Evolutionary conservation across 139 green algal species (phyloP).

Genomic region (Closterium sp.): DNA sequence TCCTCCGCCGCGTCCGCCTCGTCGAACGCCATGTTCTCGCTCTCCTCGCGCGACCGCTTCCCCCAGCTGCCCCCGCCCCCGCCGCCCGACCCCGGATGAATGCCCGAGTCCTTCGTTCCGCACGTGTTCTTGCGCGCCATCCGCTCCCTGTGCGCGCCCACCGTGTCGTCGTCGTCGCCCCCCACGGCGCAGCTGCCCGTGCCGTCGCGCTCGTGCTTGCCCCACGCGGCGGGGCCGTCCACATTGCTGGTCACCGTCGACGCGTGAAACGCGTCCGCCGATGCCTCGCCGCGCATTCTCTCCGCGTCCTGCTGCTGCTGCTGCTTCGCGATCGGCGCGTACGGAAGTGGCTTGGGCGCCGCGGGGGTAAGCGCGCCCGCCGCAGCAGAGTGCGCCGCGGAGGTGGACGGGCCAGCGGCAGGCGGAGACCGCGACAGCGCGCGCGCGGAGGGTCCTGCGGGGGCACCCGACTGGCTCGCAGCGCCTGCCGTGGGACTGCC

Average conservation of each 20-base stretch:
- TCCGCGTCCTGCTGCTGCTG: background rate
- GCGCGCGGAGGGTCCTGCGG: no score
- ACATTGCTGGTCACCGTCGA: background rate
- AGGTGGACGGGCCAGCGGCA: background rate
- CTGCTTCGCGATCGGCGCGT: background rate
- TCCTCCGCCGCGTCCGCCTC: background rate
- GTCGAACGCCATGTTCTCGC: background rate
- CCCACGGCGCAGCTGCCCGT: slow-evolving; percentile 8
- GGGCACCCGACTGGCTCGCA: background rate
- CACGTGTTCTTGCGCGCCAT: background rate
- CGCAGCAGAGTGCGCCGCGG: background rate
- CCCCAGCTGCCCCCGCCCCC: background rate
- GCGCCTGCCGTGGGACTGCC: background rate
- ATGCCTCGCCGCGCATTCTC: background rate
- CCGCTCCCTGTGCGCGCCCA: background rate
- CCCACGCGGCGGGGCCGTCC: background rate
- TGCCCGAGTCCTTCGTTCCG: background rate
- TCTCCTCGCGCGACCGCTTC: background rate
- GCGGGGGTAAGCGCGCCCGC: background rate
- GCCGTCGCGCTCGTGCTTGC: slow-evolving; percentile 1
- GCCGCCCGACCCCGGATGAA: background rate
- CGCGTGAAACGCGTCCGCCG: background rate
- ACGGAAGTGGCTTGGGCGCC: background rate
- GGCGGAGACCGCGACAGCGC: background rate
- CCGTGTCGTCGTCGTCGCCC: background rate